Evolutionary conservation across 306 rosid genomes (phyloP).

Genomic region (Sesbania bispinosa): DNA sequence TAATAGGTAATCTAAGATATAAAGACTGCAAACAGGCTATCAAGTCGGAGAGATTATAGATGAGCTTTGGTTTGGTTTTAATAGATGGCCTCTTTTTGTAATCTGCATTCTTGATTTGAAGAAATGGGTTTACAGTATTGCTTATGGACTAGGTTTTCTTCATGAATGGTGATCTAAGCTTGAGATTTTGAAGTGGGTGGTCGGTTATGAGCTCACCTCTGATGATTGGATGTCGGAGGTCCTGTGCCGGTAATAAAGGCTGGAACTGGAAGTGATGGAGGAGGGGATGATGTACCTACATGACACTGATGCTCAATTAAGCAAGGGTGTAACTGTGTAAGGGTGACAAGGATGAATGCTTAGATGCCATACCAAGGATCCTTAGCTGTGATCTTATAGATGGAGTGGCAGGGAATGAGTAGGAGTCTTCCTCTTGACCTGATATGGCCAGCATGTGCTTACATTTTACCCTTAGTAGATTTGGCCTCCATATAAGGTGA

Average conservation of each 20-base stretch:
- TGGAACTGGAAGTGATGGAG: not conserved
- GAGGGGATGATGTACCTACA: not conserved
- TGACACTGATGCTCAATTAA: not conserved
- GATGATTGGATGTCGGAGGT: not conserved
- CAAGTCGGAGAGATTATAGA: not conserved
- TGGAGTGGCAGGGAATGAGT: not conserved
- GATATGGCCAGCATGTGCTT: not conserved
- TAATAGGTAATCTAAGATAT: not conserved
- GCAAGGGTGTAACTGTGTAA: not conserved
- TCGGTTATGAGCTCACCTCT: not conserved
- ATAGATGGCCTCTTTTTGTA: not conserved
- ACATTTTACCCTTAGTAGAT: not conserved
- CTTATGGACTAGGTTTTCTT: not conserved
- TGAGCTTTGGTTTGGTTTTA: not conserved
- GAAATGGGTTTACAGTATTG: not conserved
- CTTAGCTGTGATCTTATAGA: not conserved
- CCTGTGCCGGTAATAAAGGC: not conserved
- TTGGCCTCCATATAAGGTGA: not conserved
- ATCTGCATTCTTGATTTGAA: not conserved
- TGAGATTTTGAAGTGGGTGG: not conserved
- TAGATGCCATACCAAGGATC: not conserved
- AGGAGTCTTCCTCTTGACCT: not conserved
- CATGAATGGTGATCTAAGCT: not conserved
- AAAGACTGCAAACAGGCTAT: not conserved
- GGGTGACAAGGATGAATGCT: not conserved